Evolutionary conservation across 2,329 filamentous ascomycete genomes (phyloP).

Genomic region (Tolypocladium inflatum): DNA sequence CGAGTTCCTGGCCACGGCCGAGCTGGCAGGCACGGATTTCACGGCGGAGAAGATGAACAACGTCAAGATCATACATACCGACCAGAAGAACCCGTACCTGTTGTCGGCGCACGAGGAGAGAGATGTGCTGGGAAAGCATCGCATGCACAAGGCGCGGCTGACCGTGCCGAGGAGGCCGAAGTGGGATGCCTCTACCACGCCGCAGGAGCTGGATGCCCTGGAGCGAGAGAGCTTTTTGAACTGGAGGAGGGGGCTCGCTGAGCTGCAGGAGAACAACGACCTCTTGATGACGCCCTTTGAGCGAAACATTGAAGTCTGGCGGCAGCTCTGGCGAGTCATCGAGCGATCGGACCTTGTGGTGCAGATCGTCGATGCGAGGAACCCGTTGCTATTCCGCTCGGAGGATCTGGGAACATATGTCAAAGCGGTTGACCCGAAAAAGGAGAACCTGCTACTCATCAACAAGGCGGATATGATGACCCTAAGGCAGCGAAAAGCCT

Average conservation of each 20-base stretch:
- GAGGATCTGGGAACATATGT: conserved; percentile 92
- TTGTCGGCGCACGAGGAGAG: conserved; percentile 79
- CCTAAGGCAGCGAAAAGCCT: conserved; percentile 64
- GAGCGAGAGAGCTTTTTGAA: conserved; percentile 76
- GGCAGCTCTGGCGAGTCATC: conserved; percentile 95
- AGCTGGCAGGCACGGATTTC: conserved; percentile 96
- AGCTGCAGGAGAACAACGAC: conserved; percentile 89
- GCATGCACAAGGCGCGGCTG: conserved; percentile 65
- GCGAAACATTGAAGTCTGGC: conserved; percentile 94
- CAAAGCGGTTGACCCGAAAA: conserved; percentile 79
- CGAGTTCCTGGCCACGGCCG: conserved; percentile 91
- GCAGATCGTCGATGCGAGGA: conserved; percentile 95
- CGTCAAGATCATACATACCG: conserved; percentile 95
- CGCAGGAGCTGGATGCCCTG: conserved; percentile 65
- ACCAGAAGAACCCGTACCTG: conserved; percentile 92
- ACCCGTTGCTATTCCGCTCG: conserved; percentile 86
- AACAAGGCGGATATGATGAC: conserved; percentile 99
- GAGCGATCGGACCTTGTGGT: conserved; percentile 92
- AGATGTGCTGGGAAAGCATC: conserved; percentile 69
- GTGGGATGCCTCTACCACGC: conserved; percentile 82
- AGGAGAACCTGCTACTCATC: conserved; percentile 85
- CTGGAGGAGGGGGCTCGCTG: conserved; percentile 84
- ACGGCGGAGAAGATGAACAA: conserved; percentile 99
- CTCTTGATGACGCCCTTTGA: conserved; percentile 97
- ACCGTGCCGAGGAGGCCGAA: conserved; percentile 83